Evolutionary conservation across 305 asterid species (phyloP).

Genomic region (Plantago coronopus): DNA sequence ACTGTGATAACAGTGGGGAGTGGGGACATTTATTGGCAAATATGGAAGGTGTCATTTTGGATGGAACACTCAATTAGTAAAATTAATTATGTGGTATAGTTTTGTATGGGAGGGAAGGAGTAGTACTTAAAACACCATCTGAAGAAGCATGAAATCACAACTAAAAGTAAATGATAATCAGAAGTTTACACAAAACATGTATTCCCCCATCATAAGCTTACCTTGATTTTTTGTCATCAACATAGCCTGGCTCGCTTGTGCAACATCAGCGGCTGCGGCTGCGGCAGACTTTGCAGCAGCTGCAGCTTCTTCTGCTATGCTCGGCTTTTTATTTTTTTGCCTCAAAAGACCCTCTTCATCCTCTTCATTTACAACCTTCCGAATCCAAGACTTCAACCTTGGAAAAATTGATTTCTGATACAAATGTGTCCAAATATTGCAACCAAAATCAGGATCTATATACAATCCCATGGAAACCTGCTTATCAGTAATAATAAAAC

Average conservation of each 20-base stretch:
- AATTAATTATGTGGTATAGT: background rate
- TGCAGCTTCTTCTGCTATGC: constrained; percentile 76
- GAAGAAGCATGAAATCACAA: constrained; percentile 7
- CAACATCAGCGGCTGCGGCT: constrained; percentile 86
- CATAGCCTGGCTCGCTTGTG: constrained; percentile 88
- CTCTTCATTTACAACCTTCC: constrained; percentile 67
- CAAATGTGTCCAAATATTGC: constrained; percentile 24
- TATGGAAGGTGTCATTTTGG: too few relatives aligned
- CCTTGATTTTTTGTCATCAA: constrained; percentile 70
- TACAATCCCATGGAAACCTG: constrained; percentile 19
- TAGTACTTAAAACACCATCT: background rate
- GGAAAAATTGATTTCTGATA: constrained; percentile 72
- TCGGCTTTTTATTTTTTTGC: constrained; percentile 44
- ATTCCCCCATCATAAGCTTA: constrained; percentile 21
- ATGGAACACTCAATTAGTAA: too few relatives aligned
- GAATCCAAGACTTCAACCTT: constrained; percentile 87
- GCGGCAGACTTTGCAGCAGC: constrained; percentile 95
- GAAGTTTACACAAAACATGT: background rate
- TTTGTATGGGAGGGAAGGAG: background rate
- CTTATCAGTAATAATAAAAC: background rate
- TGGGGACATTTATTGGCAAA: too few relatives aligned
- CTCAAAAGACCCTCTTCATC: constrained; percentile 41
- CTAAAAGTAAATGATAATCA: background rate
- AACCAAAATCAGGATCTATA: constrained; percentile 23
- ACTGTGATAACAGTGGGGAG: too few relatives aligned